These are phyloP conservation scores for Paramecium primaurelia DNA, from an alignment of 73 alveolate species.

Conservation along the genomic window DNA sequence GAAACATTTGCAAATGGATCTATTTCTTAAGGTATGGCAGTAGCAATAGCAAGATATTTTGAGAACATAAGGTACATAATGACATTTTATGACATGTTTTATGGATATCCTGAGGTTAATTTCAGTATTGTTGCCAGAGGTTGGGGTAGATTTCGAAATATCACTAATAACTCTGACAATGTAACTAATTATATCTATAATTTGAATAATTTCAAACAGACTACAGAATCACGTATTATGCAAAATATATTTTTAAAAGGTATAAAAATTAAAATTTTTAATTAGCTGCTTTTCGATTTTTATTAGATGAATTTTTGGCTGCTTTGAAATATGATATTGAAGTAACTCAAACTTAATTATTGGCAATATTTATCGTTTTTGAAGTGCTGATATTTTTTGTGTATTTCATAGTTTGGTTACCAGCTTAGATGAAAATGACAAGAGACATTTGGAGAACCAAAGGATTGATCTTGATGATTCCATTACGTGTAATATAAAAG, in stretches of 20 bases:
- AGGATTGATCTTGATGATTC: constrained; percentile 49
- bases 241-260: neutral
- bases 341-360: neutral
- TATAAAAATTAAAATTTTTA: neutral
- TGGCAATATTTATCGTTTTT: constrained; percentile 54
- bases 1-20: constrained; percentile 10
- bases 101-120: neutral
- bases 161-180: neutral
- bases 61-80: neutral
- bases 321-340: neutral
- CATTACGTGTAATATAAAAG: constrained; percentile 14
- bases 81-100: neutral
- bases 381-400: constrained; percentile 35
- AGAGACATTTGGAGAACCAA: constrained; percentile 60
- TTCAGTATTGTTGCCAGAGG: neutral
- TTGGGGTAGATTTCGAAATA: neutral
- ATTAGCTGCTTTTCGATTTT: neutral
- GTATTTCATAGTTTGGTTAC: constrained; percentile 54
- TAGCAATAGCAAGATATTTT: constrained; percentile 8
- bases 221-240: neutral
- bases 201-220: neutral
- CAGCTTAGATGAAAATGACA: neutral
- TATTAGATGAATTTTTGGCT: neutral
- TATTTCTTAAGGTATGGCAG: neutral
- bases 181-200: neutral